A percentile compares a stretch with the other conserved stretches of the same genome.
These are phyloP conservation scores for Maudiozyma turicensis DNA, from an alignment of 805 yeast genomes.

Conservation along the genomic window DNA sequence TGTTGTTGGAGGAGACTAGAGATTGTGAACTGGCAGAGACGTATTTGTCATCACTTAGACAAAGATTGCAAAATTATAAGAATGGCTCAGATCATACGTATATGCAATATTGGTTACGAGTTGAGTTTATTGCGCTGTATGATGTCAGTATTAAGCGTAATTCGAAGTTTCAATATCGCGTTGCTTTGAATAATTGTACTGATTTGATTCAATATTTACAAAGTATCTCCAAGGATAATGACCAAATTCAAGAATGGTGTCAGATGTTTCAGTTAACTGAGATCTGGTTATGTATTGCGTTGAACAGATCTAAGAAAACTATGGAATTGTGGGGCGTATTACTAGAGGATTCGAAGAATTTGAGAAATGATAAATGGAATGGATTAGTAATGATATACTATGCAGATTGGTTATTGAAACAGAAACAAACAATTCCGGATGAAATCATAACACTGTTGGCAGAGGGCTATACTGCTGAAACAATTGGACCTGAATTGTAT, in stretches of 20 bases:
- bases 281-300: conserved; percentile 6
- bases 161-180: conserved; percentile 13
- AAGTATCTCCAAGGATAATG: neutral
- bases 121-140: conserved; percentile 16
- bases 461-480: neutral
- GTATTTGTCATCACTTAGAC: conserved; percentile 18
- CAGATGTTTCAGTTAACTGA: conserved; percentile 14
- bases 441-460: neutral
- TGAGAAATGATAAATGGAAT: conserved; percentile 7
- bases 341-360: neutral
- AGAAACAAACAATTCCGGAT: conserved; percentile 9
- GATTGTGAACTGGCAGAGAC: conserved; percentile 23
- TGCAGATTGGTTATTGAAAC: conserved; percentile 13
- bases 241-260: conserved; percentile 9
- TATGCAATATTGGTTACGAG: conserved; percentile 13
- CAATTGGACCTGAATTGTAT: conserved; percentile 6
- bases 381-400: conserved; percentile 10
- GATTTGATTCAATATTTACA: conserved; percentile 9
- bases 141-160: conserved; percentile 12
- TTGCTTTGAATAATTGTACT: conserved; percentile 20
- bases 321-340: conserved; percentile 6
- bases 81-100: conserved; percentile 7
- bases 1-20: conserved; percentile 25
- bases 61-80: conserved; percentile 17
- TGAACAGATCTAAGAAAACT: conserved; percentile 8